Conservation (phyloP, 2,329 filamentous ascomycete genomes). For the Fusarium nanum region DNA sequence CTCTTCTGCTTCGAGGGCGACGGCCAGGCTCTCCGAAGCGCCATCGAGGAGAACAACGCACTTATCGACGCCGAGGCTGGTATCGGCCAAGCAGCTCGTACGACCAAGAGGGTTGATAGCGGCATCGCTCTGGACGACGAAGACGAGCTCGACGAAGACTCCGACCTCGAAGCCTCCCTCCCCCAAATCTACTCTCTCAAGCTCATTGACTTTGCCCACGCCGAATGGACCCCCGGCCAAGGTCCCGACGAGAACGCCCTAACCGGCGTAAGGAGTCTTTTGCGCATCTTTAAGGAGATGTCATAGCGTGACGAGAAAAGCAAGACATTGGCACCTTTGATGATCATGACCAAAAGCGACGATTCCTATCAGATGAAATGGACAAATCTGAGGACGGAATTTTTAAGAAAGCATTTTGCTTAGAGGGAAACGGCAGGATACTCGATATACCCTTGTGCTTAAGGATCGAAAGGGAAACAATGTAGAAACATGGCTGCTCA, state of each 20-base stretch:
- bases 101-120: conserved; percentile 64
- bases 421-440: conserved; percentile 39
- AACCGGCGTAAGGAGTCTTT: conserved; percentile 77
- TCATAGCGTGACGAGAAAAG: conserved; percentile 47
- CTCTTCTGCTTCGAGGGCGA: conserved; percentile 75
- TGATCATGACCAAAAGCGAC: conserved; percentile 35
- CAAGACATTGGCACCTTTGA: conserved; percentile 29
- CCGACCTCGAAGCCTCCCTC: conserved; percentile 56
- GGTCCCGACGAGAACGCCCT: conserved; percentile 89
- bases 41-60: conserved; percentile 66
- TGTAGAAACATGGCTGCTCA: conserved; percentile 37
- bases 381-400: conserved; percentile 14
- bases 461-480: conserved; percentile 37
- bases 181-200: conserved; percentile 83
- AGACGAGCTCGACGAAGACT: conserved; percentile 62
- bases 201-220: conserved; percentile 97
- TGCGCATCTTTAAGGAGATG: conserved; percentile 77
- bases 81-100: conserved; percentile 47
- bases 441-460: conserved; percentile 45
- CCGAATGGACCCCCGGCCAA: conserved; percentile 81
- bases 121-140: conserved; percentile 64
- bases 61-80: conserved; percentile 64
- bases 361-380: conserved; percentile 7
- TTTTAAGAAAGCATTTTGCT: conserved; percentile 38
- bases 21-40: conserved; percentile 63